Percentiles rank a stretch among this genome's conserved stretches.
Conservation (phyloP, 2,329 filamentous ascomycete species). For the Amauroascus niger region DNA sequence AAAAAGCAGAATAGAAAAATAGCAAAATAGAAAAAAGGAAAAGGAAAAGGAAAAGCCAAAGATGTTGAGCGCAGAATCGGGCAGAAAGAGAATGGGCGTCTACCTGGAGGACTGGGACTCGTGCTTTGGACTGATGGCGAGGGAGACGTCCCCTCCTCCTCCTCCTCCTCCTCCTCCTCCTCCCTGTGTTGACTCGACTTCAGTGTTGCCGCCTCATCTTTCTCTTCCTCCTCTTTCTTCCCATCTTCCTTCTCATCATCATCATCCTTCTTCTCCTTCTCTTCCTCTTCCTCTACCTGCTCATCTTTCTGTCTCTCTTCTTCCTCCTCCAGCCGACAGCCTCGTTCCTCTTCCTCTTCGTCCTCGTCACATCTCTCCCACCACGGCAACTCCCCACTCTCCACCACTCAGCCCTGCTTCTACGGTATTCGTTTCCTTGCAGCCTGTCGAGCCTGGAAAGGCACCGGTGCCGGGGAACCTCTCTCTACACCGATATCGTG, state of each 20-base stretch:
- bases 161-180: not conserved
- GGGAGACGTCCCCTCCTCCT: not conserved
- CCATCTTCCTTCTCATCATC: not conserved
- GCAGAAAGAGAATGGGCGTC: slow-evolving; percentile 8
- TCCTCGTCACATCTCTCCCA: not conserved
- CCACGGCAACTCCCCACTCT: slow-evolving; percentile 4
- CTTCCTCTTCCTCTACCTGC: too few species aligned
- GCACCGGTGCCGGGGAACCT: slow-evolving; percentile 12
- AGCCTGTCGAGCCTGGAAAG: not conserved
- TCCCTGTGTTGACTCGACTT: not conserved
- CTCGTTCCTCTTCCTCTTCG: slow-evolving; percentile 6
- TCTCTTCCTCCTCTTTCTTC: not conserved
- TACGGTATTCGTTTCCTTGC: slow-evolving; percentile 16
- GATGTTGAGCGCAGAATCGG: slow-evolving; percentile 9
- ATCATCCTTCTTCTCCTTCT: not conserved
- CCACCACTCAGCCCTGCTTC: slow-evolving; percentile 15
- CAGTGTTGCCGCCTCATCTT: not conserved
- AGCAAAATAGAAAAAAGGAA: not conserved
- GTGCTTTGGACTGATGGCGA: not conserved
- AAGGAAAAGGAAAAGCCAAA: not conserved
- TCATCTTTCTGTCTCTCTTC: not conserved
- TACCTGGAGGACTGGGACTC: slow-evolving; percentile 10
- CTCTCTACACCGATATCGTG: slow-evolving; percentile 18
- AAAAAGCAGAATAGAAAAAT: too few species aligned
- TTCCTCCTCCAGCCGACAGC: not conserved